phyloP scores from a whole-genome alignment of 805 yeast species.

The Suhomyces canberraensis region DNA sequence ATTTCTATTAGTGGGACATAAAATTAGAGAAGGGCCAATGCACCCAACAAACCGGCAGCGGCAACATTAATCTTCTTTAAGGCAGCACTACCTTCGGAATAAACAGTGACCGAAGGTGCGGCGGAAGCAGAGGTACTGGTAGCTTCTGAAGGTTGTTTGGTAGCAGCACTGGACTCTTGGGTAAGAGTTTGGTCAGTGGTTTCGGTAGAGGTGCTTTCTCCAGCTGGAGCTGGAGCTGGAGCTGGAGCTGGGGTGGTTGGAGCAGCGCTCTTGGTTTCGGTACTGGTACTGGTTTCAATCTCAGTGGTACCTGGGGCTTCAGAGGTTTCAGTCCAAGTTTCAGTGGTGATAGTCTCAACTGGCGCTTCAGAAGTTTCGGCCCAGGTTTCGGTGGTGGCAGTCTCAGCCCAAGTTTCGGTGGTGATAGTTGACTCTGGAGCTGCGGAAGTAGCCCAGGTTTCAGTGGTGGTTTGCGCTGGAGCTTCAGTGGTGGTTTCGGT shows the following conservation, averaged over 20 bases:
- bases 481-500: not conserved
- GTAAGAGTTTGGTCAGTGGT: no score
- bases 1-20: not conserved
- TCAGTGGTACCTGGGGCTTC: no score
- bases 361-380: no score
- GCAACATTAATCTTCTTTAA: slow-evolving; percentile 8
- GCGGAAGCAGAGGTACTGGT: slow-evolving; percentile 2
- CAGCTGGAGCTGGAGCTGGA: slow-evolving; percentile 2
- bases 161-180: no score
- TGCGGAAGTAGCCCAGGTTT: no score
- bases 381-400: no score
- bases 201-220: slow-evolving; percentile 6
- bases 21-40: slow-evolving; percentile 11
- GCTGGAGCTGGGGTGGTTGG: slow-evolving; percentile 5
- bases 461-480: no score
- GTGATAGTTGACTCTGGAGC: no score
- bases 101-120: slow-evolving; percentile 5
- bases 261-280: not conserved
- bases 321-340: no score
- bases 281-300: no score
- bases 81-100: slow-evolving; percentile 8
- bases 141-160: slow-evolving; percentile 5
- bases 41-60: slow-evolving; percentile 14
- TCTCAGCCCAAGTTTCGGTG: no score
- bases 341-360: no score